phyloP scores from a whole-genome alignment of 352 stramenopile genomes.

The Aphanomyces astaci region DNA sequence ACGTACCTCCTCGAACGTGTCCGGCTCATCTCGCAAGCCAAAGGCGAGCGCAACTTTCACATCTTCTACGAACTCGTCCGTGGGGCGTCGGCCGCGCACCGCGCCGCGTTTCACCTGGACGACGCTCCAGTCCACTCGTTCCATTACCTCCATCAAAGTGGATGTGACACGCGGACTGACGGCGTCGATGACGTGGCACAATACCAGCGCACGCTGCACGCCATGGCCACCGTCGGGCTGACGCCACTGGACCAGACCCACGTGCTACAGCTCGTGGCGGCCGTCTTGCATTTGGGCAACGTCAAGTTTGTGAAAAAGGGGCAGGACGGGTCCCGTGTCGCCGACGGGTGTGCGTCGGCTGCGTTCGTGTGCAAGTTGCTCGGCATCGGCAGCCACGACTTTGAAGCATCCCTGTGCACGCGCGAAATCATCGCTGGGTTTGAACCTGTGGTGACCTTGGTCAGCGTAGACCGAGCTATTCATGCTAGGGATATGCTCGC shows the following conservation, averaged over 20 bases:
- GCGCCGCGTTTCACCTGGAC: constrained; percentile 36
- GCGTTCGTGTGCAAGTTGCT: constrained; percentile 38
- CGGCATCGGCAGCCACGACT: constrained; percentile 37
- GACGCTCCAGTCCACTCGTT: constrained; percentile 41
- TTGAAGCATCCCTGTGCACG: constrained; percentile 67
- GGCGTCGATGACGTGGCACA: constrained; percentile 63
- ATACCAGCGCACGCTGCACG: constrained; percentile 57
- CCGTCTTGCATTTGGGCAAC: constrained; percentile 96
- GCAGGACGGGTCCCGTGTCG: constrained; percentile 31
- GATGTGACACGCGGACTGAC: constrained; percentile 60
- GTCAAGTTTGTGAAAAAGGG: constrained; percentile 82
- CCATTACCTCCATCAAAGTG: constrained; percentile 78
- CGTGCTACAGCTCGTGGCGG: constrained; percentile 72
- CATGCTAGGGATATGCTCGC: constrained; percentile 91
- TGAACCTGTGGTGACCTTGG: constrained; percentile 56
- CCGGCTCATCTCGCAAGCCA: constrained; percentile 85
- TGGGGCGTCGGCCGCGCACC: constrained; percentile 57
- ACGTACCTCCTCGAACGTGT: constrained; percentile 96
- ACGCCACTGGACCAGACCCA: constrained; percentile 41
- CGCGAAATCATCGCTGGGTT: constrained; percentile 57
- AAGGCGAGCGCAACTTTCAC: constrained; percentile 96
- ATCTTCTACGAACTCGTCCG: constrained; percentile 96
- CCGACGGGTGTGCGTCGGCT: constrained; percentile 22
- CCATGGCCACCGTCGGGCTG: constrained; percentile 59
- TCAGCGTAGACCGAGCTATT: constrained; percentile 80